Percentiles rank a stretch among this genome's conserved stretches.
phyloP scores from a whole-genome alignment of 495 filamentous ascomycete genomes.

The Clavariopsis aquatica region DNA sequence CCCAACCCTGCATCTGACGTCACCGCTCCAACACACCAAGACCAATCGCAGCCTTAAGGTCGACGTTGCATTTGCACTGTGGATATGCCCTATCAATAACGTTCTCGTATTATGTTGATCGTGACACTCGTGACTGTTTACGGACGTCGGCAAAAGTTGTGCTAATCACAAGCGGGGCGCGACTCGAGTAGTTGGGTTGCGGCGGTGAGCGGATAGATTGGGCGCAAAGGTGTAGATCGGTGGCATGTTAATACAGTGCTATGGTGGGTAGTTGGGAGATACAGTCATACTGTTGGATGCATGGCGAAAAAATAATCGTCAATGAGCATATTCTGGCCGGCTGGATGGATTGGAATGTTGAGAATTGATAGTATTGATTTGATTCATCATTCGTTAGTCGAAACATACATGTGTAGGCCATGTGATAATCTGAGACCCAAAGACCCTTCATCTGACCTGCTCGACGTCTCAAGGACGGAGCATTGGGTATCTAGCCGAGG shows the following conservation, averaged over 20 bases:
- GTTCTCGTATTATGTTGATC: not conserved
- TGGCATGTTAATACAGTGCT: not conserved
- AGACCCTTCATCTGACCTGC: slow-evolving; percentile 20
- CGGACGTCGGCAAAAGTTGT: not conserved
- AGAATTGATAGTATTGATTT: too few species aligned
- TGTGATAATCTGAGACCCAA: slow-evolving; percentile 1
- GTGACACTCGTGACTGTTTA: not conserved
- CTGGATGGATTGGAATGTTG: not conserved
- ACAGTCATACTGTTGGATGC: not conserved
- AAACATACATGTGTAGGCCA: not conserved
- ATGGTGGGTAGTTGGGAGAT: not conserved
- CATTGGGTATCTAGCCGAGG: slow-evolving; percentile 15
- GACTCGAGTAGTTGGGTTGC: not conserved
- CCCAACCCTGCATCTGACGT: not conserved
- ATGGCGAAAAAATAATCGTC: not conserved
- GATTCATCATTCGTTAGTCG: slow-evolving; percentile 1
- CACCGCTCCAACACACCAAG: not conserved
- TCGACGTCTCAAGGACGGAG: slow-evolving; percentile 18
- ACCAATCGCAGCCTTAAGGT: not conserved
- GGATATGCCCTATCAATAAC: not conserved
- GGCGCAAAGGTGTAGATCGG: not conserved
- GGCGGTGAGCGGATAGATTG: not conserved
- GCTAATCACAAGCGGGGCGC: not conserved
- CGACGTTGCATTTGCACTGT: not conserved
- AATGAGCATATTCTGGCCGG: not conserved